These are phyloP conservation scores for Suhomyces pyralidae DNA, from an alignment of 805 yeast genomes.

Conservation along the genomic window DNA sequence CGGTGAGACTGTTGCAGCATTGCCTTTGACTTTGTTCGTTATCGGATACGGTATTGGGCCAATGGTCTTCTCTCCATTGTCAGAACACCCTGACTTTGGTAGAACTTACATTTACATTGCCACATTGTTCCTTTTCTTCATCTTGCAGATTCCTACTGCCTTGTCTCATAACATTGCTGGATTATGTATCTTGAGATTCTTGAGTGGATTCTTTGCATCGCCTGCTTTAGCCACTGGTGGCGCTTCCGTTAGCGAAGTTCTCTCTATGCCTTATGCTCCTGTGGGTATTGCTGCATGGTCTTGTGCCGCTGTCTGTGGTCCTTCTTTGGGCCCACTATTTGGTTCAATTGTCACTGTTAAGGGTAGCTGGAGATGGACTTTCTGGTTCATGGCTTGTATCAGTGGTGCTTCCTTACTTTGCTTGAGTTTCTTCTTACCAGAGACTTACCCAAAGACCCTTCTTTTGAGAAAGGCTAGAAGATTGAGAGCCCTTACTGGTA, in stretches of 20 bases:
- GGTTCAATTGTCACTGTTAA: conserved; percentile 50
- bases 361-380: conserved; percentile 52
- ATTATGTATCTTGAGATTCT: conserved; percentile 47
- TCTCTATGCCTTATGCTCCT: conserved; percentile 41
- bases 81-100: conserved; percentile 54
- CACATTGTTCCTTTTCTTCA: conserved; percentile 45
- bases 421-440: conserved; percentile 42
- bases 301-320: conserved; percentile 53
- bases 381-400: conserved; percentile 48
- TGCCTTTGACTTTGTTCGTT: conserved; percentile 55
- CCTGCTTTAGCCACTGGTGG: conserved; percentile 60
- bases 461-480: conserved; percentile 47
- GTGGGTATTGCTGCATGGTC: conserved; percentile 52
- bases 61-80: conserved; percentile 54
- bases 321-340: conserved; percentile 53
- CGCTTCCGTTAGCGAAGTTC: conserved; percentile 53
- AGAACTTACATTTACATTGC: conserved; percentile 48
- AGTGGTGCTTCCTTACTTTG: conserved; percentile 36
- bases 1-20: conserved; percentile 41
- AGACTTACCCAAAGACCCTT: conserved; percentile 45
- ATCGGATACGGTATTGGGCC: conserved; percentile 64
- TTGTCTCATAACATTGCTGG: conserved; percentile 49
- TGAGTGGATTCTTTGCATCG: conserved; percentile 54
- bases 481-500: conserved; percentile 49
- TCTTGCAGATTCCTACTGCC: conserved; percentile 58